phyloP scores from a whole-genome alignment of 495 filamentous ascomycete genomes.

The Geopyxis carbonaria region DNA sequence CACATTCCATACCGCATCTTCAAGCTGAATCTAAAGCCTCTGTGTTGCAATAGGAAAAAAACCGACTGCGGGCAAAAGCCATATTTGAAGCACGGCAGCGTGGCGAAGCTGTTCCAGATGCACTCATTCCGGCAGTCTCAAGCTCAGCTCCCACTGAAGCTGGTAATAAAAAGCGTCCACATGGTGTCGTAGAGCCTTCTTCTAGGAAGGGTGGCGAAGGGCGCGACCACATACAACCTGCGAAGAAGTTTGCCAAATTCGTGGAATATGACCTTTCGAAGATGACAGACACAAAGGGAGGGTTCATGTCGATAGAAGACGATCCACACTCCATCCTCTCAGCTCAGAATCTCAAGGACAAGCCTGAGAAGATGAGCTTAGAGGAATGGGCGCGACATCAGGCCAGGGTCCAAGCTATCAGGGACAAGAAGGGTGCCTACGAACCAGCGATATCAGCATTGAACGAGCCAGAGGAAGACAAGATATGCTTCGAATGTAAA shows the following conservation, averaged over 20 bases:
- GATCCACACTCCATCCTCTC: slow-evolving; percentile 41
- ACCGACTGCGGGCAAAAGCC: slow-evolving; percentile 81
- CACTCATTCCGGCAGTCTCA: slow-evolving; percentile 5
- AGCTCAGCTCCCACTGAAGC: slow-evolving; percentile 26
- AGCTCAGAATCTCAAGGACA: slow-evolving; percentile 37
- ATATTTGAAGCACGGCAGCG: slow-evolving; percentile 34
- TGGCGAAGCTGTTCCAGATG: slow-evolving; percentile 1
- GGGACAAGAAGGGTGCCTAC: slow-evolving; percentile 62
- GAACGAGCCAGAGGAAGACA: slow-evolving; percentile 41
- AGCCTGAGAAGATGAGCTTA: slow-evolving; percentile 73
- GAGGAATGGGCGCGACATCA: slow-evolving; percentile 84
- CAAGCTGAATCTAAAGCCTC: not conserved
- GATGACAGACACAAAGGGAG: slow-evolving; percentile 95
- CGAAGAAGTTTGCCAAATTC: slow-evolving; percentile 71
- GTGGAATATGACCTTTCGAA: slow-evolving; percentile 95
- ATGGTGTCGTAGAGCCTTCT: slow-evolving; percentile 19
- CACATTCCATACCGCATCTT: not conserved
- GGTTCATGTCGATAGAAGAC: slow-evolving; percentile 72
- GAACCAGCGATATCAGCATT: slow-evolving; percentile 69
- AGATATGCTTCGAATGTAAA: slow-evolving; percentile 66
- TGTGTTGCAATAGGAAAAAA: slow-evolving; percentile 50
- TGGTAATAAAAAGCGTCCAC: slow-evolving; percentile 19
- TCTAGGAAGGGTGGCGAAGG: slow-evolving; percentile 35
- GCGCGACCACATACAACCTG: slow-evolving; percentile 49
- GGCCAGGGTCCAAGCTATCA: slow-evolving; percentile 45